These are phyloP conservation scores for Wickerhamiella musiphila DNA, from an alignment of 805 yeast species.

Conservation along the genomic window DNA sequence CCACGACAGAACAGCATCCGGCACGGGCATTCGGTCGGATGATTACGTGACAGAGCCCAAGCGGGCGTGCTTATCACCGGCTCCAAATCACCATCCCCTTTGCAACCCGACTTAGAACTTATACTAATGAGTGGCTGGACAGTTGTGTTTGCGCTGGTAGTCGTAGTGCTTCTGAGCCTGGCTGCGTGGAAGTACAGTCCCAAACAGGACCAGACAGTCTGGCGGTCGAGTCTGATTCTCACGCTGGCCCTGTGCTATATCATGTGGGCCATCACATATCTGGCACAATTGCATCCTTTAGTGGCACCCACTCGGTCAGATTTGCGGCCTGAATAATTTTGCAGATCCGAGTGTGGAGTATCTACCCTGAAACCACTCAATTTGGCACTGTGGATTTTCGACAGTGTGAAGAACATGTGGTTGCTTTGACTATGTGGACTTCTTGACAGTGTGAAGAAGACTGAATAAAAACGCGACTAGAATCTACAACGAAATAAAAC, in stretches of 20 bases:
- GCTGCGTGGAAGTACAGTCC: constrained; percentile 78
- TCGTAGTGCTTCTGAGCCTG: constrained; percentile 41
- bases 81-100: neutral
- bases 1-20: constrained; percentile 26
- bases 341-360: too few species aligned
- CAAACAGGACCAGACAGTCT: constrained; percentile 43
- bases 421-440: too few species aligned
- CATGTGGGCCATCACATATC: constrained; percentile 88
- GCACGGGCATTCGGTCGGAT: constrained; percentile 3
- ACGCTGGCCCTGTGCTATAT: constrained; percentile 61
- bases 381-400: too few species aligned
- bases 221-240: constrained; percentile 57
- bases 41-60: neutral
- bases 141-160: constrained; percentile 45
- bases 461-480: too few species aligned
- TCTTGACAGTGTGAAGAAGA: too few species aligned
- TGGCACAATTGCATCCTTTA: constrained; percentile 74
- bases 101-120: neutral
- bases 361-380: too few species aligned
- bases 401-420: too few species aligned
- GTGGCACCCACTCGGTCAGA: constrained; percentile 84
- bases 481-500: too few species aligned
- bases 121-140: constrained; percentile 39
- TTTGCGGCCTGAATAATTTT: constrained; percentile 57
- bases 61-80: neutral